Evolutionary conservation across 2,329 filamentous ascomycete species (phyloP).

Genomic region (Cercospora beticola): DNA sequence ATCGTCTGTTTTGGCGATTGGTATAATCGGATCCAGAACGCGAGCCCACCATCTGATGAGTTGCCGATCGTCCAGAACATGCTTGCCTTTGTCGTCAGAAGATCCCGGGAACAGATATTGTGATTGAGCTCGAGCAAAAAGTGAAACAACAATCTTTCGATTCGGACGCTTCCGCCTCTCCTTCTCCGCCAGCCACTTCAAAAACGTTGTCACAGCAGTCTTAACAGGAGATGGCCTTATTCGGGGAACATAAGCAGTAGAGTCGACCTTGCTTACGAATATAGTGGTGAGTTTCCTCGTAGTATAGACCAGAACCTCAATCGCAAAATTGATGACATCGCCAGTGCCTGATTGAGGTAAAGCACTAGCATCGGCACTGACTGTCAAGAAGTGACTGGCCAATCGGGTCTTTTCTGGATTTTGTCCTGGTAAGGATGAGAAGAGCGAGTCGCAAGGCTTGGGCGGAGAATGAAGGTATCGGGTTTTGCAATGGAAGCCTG

Average conservation of each 20-base stretch:
- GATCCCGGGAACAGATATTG: slow-evolving; percentile 96
- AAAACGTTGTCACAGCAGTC: slow-evolving; percentile 70
- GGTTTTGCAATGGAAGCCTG: slow-evolving; percentile 62
- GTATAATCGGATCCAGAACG: slow-evolving; percentile 74
- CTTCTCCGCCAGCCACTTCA: slow-evolving; percentile 70
- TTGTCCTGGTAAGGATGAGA: slow-evolving; percentile 70
- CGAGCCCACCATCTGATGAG: slow-evolving; percentile 96
- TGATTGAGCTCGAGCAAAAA: slow-evolving; percentile 88
- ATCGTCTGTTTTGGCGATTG: slow-evolving; percentile 21
- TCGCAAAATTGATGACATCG: slow-evolving; percentile 72
- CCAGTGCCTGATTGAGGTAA: slow-evolving; percentile 21
- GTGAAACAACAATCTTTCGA: slow-evolving; percentile 66
- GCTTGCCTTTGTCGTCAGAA: slow-evolving; percentile 78
- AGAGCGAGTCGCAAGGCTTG: slow-evolving; percentile 71
- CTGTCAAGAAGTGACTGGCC: slow-evolving; percentile 76
- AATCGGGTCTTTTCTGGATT: slow-evolving; percentile 76
- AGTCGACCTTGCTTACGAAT: slow-evolving; percentile 96
- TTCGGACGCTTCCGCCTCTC: slow-evolving; percentile 49
- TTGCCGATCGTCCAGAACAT: slow-evolving; percentile 86
- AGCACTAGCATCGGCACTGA: slow-evolving; percentile 42
- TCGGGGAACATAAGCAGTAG: slow-evolving; percentile 77
- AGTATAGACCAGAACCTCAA: slow-evolving; percentile 84
- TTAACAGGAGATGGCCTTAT: slow-evolving; percentile 71
- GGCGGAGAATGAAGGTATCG: slow-evolving; percentile 89
- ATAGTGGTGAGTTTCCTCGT: slow-evolving; percentile 78